Evolutionary conservation across 2,329 filamentous ascomycete species (phyloP).

Genomic region (Aureobasidium melanogenum): DNA sequence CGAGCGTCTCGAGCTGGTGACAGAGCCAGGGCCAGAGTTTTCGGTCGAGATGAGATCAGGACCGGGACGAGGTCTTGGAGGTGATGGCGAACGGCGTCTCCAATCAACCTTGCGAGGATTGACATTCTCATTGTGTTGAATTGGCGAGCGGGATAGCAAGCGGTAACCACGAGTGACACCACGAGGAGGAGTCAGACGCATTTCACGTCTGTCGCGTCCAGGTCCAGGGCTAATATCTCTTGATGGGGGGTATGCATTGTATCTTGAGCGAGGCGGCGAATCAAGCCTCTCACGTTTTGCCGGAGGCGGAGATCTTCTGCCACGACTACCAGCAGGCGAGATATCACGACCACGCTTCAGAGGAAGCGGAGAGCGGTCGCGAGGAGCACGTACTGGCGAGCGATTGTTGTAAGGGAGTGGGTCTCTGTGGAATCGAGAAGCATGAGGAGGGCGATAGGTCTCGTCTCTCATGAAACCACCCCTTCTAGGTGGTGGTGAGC

Average conservation of each 20-base stretch:
- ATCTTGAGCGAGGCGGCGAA: slow-evolving; percentile 33
- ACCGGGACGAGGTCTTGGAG: slow-evolving; percentile 26
- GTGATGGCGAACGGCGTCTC: slow-evolving; percentile 47
- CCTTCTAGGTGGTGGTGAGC: slow-evolving; percentile 25
- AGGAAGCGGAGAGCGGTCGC: slow-evolving; percentile 35
- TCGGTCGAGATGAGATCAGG: slow-evolving; percentile 33
- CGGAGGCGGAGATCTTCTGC: slow-evolving; percentile 32
- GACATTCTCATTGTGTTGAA: slow-evolving; percentile 40
- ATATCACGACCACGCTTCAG: slow-evolving; percentile 36
- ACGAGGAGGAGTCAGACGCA: slow-evolving; percentile 22
- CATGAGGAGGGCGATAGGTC: slow-evolving; percentile 28
- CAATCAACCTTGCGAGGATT: slow-evolving; percentile 41
- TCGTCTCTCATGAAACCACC: slow-evolving; percentile 27
- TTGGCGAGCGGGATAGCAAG: slow-evolving; percentile 45
- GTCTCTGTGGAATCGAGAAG: slow-evolving; percentile 23
- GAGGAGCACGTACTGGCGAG: slow-evolving; percentile 32
- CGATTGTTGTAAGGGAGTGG: slow-evolving; percentile 21
- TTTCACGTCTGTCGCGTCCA: slow-evolving; percentile 30
- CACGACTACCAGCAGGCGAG: slow-evolving; percentile 39
- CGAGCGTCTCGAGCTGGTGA: slow-evolving; percentile 50
- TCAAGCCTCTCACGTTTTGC: slow-evolving; percentile 32
- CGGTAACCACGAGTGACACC: slow-evolving; percentile 32
- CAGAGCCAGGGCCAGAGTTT: slow-evolving; percentile 46
- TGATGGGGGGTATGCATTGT: slow-evolving; percentile 36
- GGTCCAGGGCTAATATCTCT: slow-evolving; percentile 17